Conservation (phyloP, 2,329 filamentous ascomycete species). For the Fusarium sp. region DNA sequence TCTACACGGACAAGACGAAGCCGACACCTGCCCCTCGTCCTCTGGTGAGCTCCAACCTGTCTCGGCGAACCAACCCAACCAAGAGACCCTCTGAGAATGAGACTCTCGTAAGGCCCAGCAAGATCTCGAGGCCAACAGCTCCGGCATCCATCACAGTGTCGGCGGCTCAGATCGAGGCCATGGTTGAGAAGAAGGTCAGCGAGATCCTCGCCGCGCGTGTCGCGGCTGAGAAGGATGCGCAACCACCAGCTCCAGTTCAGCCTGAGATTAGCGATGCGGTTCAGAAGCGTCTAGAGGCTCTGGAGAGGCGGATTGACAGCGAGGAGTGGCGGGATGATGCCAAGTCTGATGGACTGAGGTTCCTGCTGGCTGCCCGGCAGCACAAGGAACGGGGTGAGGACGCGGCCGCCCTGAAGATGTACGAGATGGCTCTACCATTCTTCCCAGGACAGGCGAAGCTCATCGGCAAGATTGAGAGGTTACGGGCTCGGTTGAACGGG, state of each 20-base stretch:
- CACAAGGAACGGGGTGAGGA: constrained; percentile 86
- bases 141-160: constrained; percentile 61
- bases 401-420: constrained; percentile 79
- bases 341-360: constrained; percentile 82
- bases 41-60: constrained; percentile 47
- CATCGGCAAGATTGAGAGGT: constrained; percentile 70
- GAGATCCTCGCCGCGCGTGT: constrained; percentile 82
- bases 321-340: constrained; percentile 70
- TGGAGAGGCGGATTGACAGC: constrained; percentile 82
- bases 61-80: constrained; percentile 45
- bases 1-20: constrained; percentile 79
- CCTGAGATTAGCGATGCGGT: constrained; percentile 76
- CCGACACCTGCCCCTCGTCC: constrained; percentile 49
- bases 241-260: constrained; percentile 46
- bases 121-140: constrained; percentile 48
- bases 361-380: constrained; percentile 88
- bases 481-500: constrained; percentile 61
- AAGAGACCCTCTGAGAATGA: constrained; percentile 57
- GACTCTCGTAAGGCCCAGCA: constrained; percentile 55
- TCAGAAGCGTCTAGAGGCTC: constrained; percentile 78
- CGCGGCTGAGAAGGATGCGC: constrained; percentile 56
- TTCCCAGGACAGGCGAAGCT: constrained; percentile 87
- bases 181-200: constrained; percentile 90
- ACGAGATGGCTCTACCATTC: constrained; percentile 80
- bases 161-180: constrained; percentile 81